Conservation (phyloP, 2,329 filamentous ascomycete species). For the Gremmenia infestans region DNA sequence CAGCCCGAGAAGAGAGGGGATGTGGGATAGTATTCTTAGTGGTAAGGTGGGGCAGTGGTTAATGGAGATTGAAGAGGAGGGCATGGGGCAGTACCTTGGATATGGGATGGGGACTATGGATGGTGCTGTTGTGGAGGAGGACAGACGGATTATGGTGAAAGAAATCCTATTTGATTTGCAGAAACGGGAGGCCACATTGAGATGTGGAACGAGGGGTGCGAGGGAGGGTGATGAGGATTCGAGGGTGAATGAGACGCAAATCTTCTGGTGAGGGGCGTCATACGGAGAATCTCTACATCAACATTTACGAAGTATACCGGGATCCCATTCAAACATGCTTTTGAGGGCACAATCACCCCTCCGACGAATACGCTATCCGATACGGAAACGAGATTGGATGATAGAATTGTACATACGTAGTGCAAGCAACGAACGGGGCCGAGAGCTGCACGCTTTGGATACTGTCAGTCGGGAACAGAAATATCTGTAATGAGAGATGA, state of each 20-base stretch:
- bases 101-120: constrained; percentile 19
- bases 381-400: no score
- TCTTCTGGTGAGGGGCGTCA: constrained; percentile 15
- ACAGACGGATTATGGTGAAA: constrained; percentile 30
- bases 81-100: constrained; percentile 11
- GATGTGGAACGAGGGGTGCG: constrained; percentile 27
- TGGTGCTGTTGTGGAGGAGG: constrained; percentile 13
- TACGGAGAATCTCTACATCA: no score
- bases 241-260: constrained; percentile 19
- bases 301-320: no score
- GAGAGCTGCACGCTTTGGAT: no score
- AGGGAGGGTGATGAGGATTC: constrained; percentile 22
- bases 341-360: no score
- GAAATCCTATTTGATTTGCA: constrained; percentile 30
- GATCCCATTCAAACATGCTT: no score
- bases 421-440: no score
- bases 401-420: no score
- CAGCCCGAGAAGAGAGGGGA: constrained; percentile 27
- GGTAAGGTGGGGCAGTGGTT: constrained; percentile 23
- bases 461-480: no score
- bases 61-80: constrained; percentile 34
- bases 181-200: constrained; percentile 23
- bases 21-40: constrained; percentile 29
- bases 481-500: no score
- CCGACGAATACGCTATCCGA: no score